Conservation (phyloP, 179 eudicot genomes). For the Corrigiola litoralis region DNA sequence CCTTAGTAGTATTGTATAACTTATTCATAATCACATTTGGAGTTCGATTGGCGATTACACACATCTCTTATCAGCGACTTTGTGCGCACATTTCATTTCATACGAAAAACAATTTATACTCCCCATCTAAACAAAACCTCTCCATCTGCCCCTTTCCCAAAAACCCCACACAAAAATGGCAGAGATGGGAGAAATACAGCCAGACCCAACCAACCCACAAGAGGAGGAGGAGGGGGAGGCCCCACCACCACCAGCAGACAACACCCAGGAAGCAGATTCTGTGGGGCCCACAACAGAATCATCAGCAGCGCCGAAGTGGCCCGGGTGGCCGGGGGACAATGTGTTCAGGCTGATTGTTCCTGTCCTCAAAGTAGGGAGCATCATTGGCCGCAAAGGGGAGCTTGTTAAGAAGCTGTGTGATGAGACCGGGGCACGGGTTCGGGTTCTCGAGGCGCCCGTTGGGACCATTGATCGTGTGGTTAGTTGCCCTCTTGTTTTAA, state of each 20-base stretch:
- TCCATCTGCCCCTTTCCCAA: too few species aligned
- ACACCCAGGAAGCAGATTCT: conserved; percentile 5
- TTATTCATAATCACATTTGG: too few species aligned
- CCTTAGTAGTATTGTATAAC: too few species aligned
- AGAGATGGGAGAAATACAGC: conserved; percentile 5
- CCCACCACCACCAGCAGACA: too few species aligned
- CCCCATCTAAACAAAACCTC: too few species aligned
- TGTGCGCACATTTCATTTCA: too few species aligned
- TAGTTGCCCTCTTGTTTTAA: conserved; percentile 12
- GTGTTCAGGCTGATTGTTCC: conserved; percentile 69
- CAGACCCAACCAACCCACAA: not conserved
- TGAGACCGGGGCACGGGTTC: conserved; percentile 65
- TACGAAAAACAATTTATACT: too few species aligned
- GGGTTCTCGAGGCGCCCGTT: conserved; percentile 69
- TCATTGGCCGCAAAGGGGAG: conserved; percentile 89
- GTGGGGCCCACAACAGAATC: conserved; percentile 8
- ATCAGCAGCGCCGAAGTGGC: conserved; percentile 45
- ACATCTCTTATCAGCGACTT: too few species aligned
- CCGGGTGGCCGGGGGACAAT: conserved; percentile 82
- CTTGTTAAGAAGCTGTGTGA: conserved; percentile 74
- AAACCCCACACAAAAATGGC: conserved; percentile 19
- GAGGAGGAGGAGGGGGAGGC: too few species aligned
- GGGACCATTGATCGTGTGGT: conserved; percentile 73
- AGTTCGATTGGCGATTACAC: too few species aligned
- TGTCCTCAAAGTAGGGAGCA: conserved; percentile 62